Evolutionary conservation across 169 alveolate species (phyloP).

Genomic region (Fabrea salina): DNA sequence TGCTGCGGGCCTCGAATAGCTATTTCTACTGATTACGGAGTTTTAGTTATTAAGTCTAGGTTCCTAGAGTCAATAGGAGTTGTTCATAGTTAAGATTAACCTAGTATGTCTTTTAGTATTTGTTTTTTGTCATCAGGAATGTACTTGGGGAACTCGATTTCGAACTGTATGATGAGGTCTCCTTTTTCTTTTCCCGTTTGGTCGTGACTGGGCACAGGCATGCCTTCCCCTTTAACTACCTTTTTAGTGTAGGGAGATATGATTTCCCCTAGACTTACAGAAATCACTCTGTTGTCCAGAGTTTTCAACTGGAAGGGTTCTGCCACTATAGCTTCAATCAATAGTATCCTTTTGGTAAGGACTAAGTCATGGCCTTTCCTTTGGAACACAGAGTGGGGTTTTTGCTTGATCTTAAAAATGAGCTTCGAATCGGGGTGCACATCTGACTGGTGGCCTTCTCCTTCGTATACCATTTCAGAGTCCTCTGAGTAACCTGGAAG

Average conservation of each 20-base stretch:
- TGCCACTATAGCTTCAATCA: conserved; percentile 6
- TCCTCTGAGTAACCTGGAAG: neutral
- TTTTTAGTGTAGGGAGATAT: conserved; percentile 4
- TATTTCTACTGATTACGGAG: conserved; percentile 28
- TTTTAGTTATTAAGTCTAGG: conserved; percentile 3
- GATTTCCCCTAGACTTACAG: neutral
- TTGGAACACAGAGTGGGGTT: neutral
- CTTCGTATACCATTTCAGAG: neutral
- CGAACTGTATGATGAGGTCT: neutral
- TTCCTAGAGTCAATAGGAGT: neutral
- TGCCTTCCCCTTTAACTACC: conserved; percentile 19
- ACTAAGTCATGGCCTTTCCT: conserved; percentile 19
- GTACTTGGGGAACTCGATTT: conserved; percentile 9
- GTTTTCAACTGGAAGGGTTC: conserved; percentile 13
- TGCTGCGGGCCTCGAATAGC: neutral
- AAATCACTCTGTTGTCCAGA: conserved; percentile 14
- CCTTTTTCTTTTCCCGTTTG: neutral
- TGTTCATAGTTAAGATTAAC: neutral
- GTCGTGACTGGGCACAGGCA: conserved; percentile 18
- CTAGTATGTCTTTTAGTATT: neutral
- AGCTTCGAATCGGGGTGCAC: neutral
- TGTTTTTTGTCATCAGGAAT: neutral
- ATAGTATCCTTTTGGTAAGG: neutral
- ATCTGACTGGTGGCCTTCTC: conserved; percentile 1
- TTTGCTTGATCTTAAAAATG: neutral